Evolutionary conservation across 1,139 yeast species (phyloP).

Genomic region (Blastobotrys malaysiensis): DNA sequence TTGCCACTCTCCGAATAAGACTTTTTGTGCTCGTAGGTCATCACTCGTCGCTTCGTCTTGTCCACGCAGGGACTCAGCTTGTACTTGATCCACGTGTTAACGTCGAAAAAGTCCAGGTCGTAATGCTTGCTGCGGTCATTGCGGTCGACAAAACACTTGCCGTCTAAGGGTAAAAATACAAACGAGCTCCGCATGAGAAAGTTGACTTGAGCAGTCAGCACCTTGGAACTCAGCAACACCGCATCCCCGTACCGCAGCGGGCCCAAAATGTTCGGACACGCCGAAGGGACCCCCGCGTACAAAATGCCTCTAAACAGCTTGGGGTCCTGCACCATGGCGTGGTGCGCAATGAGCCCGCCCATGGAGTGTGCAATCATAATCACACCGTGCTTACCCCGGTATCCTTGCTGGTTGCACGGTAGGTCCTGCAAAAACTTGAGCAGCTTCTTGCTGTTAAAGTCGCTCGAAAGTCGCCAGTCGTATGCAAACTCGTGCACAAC

Average conservation of each 20-base stretch:
- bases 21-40: constrained; percentile 2
- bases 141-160: constrained; percentile 63
- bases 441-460: constrained; percentile 47
- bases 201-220: constrained; percentile 74
- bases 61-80: constrained; percentile 72
- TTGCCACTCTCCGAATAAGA: constrained; percentile 6
- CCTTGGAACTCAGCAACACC: constrained; percentile 65
- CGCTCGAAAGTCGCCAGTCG: constrained; percentile 83
- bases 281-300: constrained; percentile 79
- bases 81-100: constrained; percentile 72
- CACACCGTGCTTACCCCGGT: constrained; percentile 42
- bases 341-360: constrained; percentile 88
- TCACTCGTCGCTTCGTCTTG: constrained; percentile 20
- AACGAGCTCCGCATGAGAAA: constrained; percentile 86
- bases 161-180: constrained; percentile 68
- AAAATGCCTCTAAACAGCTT: constrained; percentile 63
- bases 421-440: constrained; percentile 43
- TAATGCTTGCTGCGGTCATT: constrained; percentile 49
- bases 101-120: constrained; percentile 71
- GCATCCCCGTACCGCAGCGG: constrained; percentile 80
- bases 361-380: constrained; percentile 75
- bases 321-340: constrained; percentile 65
- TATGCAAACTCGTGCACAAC: constrained; percentile 74
- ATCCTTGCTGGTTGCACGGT: constrained; percentile 34
- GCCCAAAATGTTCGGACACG: constrained; percentile 81